Percentiles rank a stretch among this genome's conserved stretches.
Evolutionary conservation across 371 early-diverging fungal species (phyloP).

Genomic region (Rhizopus delemar): DNA sequence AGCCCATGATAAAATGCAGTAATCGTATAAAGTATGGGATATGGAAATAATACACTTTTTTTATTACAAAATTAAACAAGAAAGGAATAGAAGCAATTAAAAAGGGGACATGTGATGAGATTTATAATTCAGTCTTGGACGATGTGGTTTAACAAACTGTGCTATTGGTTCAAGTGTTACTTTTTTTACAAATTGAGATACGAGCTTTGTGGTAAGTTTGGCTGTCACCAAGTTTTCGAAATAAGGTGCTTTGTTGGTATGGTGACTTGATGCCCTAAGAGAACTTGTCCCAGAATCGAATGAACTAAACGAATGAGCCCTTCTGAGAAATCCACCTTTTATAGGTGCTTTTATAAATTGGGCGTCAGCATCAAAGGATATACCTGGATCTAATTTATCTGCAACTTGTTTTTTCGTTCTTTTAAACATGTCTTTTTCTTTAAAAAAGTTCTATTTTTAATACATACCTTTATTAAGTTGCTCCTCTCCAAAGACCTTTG

Average conservation of each 20-base stretch:
- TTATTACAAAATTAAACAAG: no score
- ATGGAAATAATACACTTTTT: no score
- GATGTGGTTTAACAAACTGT: conserved; percentile 20
- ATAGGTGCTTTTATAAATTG: not conserved
- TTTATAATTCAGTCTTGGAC: conserved; percentile 7
- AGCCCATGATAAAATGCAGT: no score
- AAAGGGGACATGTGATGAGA: conserved; percentile 4
- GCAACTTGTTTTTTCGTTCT: not conserved
- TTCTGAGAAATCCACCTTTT: not conserved
- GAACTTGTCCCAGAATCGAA: not conserved
- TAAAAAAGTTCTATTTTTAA: no score
- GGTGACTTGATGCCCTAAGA: not conserved
- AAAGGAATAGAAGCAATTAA: not conserved
- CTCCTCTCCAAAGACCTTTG: not conserved
- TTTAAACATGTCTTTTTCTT: no score
- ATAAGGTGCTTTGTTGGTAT: conserved; percentile 23
- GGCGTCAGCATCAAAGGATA: not conserved
- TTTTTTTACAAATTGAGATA: conserved; percentile 20
- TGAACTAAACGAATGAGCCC: conserved; percentile 1
- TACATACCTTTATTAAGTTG: not conserved
- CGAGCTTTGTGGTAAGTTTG: conserved; percentile 10
- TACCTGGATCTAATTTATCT: not conserved
- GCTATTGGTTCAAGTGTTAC: conserved; percentile 25
- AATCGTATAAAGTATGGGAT: no score
- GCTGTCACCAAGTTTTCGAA: conserved; percentile 16